Evolutionary conservation across 2,329 filamentous ascomycete genomes (phyloP).

Genomic region (Zelopaecilomyces penicillatus): DNA sequence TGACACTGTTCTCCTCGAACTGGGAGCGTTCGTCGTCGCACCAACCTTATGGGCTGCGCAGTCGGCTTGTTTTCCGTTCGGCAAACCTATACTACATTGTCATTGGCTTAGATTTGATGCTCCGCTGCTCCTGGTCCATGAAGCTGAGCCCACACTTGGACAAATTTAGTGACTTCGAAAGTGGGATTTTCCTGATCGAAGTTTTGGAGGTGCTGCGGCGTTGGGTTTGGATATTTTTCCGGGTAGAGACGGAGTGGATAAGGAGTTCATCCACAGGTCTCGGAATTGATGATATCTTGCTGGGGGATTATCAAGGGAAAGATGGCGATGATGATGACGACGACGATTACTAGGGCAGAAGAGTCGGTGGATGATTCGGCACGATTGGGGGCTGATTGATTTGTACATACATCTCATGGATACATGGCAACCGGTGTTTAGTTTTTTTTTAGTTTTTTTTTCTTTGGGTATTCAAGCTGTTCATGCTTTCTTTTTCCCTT

Average conservation of each 20-base stretch:
- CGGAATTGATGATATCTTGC: constrained; percentile 60
- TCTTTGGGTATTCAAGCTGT: neutral
- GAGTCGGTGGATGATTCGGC: too few relatives aligned
- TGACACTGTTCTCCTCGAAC: constrained; percentile 64
- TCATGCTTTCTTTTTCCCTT: neutral
- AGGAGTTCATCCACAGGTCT: constrained; percentile 44
- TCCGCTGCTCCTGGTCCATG: constrained; percentile 86
- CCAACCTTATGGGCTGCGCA: constrained; percentile 70
- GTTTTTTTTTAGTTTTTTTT: constrained; percentile 2
- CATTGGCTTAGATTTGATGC: constrained; percentile 66
- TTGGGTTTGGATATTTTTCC: constrained; percentile 97
- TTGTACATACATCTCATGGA: neutral
- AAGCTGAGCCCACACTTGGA: constrained; percentile 78
- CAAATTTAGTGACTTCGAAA: constrained; percentile 78
- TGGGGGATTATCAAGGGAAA: constrained; percentile 63
- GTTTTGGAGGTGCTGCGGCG: constrained; percentile 77
- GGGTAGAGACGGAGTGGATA: constrained; percentile 90
- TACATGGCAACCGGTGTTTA: constrained; percentile 5
- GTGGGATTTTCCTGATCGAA: constrained; percentile 81
- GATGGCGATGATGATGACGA: constrained; percentile 33
- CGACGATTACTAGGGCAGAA: neutral
- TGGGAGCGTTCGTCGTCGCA: constrained; percentile 51
- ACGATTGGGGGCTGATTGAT: too few relatives aligned
- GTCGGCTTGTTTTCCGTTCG: constrained; percentile 62
- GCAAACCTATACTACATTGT: constrained; percentile 74